These are phyloP conservation scores for Lyophyllum semitale DNA, from an alignment of 768 basidiomycete species.

Conservation along the genomic window DNA sequence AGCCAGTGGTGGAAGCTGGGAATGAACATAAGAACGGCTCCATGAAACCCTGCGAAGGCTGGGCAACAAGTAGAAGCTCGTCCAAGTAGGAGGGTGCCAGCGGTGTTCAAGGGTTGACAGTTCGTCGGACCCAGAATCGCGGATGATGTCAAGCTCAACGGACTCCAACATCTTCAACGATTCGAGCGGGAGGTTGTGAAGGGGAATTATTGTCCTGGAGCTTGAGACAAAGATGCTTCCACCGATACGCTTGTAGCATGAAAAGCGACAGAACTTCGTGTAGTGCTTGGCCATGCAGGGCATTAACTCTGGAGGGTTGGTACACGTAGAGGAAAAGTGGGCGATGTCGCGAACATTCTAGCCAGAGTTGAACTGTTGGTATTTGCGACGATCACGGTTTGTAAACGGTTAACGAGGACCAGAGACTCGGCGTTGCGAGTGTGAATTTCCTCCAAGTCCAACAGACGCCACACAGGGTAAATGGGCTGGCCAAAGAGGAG, in stretches of 20 bases:
- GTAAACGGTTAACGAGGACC: constrained; percentile 9
- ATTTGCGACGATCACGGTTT: constrained; percentile 4
- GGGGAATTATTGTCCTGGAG: background rate
- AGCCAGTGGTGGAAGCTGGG: background rate
- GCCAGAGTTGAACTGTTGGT: constrained; percentile 2
- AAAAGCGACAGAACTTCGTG: background rate
- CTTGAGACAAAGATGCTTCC: background rate
- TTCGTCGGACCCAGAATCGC: no score
- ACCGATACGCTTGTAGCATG: background rate
- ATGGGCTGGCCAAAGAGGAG: background rate
- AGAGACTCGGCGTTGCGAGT: background rate
- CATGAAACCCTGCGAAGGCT: background rate
- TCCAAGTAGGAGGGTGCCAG: no score
- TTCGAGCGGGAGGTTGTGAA: background rate
- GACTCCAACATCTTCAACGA: background rate
- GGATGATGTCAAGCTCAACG: constrained; percentile 4
- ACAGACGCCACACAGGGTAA: constrained; percentile 4
- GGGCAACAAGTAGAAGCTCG: background rate
- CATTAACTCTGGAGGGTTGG: background rate
- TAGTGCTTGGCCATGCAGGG: background rate
- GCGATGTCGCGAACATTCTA: background rate
- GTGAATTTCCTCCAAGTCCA: background rate
- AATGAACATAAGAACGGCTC: background rate
- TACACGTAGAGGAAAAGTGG: background rate
- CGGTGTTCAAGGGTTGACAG: no score